A percentile compares a stretch with the other conserved stretches of the same genome.
These are phyloP conservation scores for Chlorella variabilis DNA, from an alignment of 163 green algal species.

Conservation along the genomic window DNA sequence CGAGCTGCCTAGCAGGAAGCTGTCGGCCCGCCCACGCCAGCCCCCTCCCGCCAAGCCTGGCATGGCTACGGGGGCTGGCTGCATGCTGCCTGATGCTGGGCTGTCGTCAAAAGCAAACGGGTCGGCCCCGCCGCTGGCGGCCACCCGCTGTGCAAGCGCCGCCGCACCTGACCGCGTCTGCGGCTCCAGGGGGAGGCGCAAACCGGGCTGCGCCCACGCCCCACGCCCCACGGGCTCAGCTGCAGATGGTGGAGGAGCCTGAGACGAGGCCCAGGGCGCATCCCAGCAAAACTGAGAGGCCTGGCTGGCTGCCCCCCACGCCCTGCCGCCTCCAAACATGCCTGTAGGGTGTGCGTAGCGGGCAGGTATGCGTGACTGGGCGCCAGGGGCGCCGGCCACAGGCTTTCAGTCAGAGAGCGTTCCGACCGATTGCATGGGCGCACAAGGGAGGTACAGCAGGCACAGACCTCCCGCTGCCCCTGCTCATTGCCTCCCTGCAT, in stretches of 20 bases:
- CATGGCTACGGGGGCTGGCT: background rate
- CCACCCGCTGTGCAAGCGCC: background rate
- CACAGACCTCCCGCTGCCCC: too few relatives aligned
- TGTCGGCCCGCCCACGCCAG: background rate
- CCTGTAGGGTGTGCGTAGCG: background rate
- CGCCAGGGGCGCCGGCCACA: too few relatives aligned
- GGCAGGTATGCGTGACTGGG: background rate
- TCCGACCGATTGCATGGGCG: too few relatives aligned
- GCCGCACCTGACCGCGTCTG: slow-evolving; percentile 1
- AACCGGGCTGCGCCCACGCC: background rate
- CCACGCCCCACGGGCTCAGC: too few relatives aligned
- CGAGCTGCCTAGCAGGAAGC: background rate
- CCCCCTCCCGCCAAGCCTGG: background rate
- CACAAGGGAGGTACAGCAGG: too few relatives aligned
- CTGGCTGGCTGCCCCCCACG: background rate
- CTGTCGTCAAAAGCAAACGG: slow-evolving; percentile 1
- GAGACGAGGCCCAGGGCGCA: background rate
- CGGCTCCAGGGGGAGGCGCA: background rate
- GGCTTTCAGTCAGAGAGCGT: too few relatives aligned
- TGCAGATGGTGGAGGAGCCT: background rate
- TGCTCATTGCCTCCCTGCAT: too few relatives aligned
- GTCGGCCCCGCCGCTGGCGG: background rate
- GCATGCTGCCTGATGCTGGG: background rate
- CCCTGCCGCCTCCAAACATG: slow-evolving; percentile 22
- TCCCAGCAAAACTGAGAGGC: slow-evolving; percentile 11